phyloP scores from a whole-genome alignment of 2,329 filamentous ascomycete genomes.

The Kalaharituber pfeilii region DNA sequence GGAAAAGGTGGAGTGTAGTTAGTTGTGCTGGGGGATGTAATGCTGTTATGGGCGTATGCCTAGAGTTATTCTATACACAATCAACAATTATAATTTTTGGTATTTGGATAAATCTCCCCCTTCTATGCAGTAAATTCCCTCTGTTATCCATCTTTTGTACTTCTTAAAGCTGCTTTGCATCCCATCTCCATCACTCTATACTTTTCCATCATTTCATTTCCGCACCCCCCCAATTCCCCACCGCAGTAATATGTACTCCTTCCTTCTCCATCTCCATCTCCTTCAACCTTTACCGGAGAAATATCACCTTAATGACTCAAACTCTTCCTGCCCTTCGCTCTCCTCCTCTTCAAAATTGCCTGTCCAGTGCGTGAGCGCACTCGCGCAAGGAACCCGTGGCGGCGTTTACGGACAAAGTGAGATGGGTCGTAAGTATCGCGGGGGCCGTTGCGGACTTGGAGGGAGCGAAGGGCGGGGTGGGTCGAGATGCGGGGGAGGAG shows the following conservation, averaged over 20 bases:
- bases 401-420: constrained; percentile 37
- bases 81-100: too few species aligned
- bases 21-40: too few species aligned
- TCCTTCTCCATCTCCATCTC: constrained; percentile 6
- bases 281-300: too few species aligned
- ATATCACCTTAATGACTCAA: constrained; percentile 7
- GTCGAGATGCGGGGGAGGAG: constrained; percentile 15
- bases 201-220: constrained; percentile 5
- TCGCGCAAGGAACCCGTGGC: constrained; percentile 40
- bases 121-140: too few species aligned
- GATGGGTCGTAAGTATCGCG: constrained; percentile 17
- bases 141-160: too few species aligned
- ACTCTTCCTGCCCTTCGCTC: constrained; percentile 34
- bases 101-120: too few species aligned
- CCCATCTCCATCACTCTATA: constrained; percentile 3
- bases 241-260: constrained; percentile 1
- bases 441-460: constrained; percentile 14
- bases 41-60: too few species aligned
- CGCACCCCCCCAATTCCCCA: constrained; percentile 3
- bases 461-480: constrained; percentile 11
- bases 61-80: too few species aligned
- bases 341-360: constrained; percentile 37
- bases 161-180: neutral
- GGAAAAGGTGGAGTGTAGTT: neutral
- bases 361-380: constrained; percentile 35